Evolutionary conservation across 768 basidiomycete species (phyloP).

Genomic region (Mycena kentingensis): DNA sequence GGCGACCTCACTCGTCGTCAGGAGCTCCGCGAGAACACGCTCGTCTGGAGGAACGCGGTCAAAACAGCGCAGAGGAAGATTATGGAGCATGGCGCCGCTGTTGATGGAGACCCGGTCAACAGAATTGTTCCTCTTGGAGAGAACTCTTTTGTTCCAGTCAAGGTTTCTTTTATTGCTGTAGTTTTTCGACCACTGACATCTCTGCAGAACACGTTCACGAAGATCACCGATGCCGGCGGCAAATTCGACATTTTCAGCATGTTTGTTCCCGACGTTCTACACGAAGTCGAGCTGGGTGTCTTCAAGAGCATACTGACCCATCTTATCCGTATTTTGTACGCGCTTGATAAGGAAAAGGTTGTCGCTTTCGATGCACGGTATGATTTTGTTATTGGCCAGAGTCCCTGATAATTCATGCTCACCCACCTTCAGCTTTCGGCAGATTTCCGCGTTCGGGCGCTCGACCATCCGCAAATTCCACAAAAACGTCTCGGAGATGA

Average conservation of each 20-base stretch:
- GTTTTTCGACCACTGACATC: background rate
- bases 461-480: constrained; percentile 33
- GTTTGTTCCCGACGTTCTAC: constrained; percentile 27
- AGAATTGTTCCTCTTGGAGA: constrained; percentile 30
- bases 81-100: too few species aligned
- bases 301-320: constrained; percentile 30
- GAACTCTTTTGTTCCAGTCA: background rate
- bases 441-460: constrained; percentile 24
- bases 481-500: constrained; percentile 30
- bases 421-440: constrained; percentile 19
- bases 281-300: constrained; percentile 32
- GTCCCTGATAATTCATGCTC: background rate
- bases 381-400: background rate
- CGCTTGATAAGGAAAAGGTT: constrained; percentile 8
- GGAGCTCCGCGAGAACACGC: too few species aligned
- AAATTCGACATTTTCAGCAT: constrained; percentile 15
- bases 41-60: too few species aligned
- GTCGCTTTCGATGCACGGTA: constrained; percentile 20
- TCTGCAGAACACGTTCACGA: background rate
- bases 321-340: constrained; percentile 25
- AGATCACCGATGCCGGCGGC: background rate
- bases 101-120: too few species aligned
- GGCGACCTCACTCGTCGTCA: too few species aligned
- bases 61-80: too few species aligned
- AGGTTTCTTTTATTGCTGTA: background rate